Conservation (phyloP, 306 rosid genomes). For the Hylodesmum podocarpum region DNA sequence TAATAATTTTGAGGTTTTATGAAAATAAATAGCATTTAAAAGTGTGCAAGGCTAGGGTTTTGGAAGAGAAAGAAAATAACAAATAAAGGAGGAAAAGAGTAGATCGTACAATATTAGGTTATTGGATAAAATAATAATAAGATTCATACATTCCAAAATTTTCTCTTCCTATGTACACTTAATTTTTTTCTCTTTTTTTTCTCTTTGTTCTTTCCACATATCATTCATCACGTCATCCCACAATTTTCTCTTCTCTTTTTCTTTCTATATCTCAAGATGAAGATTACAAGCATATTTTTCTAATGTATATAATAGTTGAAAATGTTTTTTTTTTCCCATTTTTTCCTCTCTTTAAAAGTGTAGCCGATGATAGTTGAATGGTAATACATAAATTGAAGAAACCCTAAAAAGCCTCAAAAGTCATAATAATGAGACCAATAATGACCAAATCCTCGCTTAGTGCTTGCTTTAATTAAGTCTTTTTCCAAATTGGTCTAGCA, state of each 20-base stretch:
- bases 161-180: background rate
- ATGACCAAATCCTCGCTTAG: conserved; percentile 37
- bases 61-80: background rate
- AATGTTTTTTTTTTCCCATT: background rate
- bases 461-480: conserved; percentile 25
- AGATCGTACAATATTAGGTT: background rate
- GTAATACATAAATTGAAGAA: background rate
- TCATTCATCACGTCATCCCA: background rate
- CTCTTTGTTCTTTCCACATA: background rate
- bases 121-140: background rate
- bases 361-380: background rate
- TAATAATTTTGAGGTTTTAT: background rate
- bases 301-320: background rate
- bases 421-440: conserved; percentile 16
- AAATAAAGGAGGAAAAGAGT: background rate
- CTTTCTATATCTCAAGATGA: background rate
- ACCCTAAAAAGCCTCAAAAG: conserved; percentile 42
- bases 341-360: background rate
- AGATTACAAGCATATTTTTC: background rate
- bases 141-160: background rate
- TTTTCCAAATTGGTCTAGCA: background rate
- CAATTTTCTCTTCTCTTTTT: background rate
- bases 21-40: background rate
- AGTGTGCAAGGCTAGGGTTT: conserved; percentile 29
- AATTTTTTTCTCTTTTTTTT: background rate